phyloP scores from a whole-genome alignment of 2,329 filamentous ascomycete species.

The Fusarium subglutinans region DNA sequence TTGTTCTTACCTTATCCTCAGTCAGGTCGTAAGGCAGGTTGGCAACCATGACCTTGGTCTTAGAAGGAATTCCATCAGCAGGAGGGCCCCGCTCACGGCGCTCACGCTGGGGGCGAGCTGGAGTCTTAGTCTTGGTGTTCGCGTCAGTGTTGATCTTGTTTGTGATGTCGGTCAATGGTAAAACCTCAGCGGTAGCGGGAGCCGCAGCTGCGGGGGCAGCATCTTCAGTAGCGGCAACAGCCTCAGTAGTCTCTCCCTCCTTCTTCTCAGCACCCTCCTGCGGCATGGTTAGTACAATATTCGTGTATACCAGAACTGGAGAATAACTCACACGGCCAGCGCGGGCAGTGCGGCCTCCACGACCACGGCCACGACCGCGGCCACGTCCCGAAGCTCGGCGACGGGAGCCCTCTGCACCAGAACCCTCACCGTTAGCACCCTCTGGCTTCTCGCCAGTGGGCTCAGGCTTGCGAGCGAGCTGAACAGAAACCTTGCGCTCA shows the following conservation, averaged over 20 bases:
- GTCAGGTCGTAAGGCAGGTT: conserved; percentile 98
- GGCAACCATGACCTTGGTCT: conserved; percentile 99
- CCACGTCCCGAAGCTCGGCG: conserved; percentile 71
- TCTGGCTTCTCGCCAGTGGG: conserved; percentile 80
- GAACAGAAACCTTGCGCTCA: conserved; percentile 98
- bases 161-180: conserved; percentile 70
- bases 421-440: conserved; percentile 78
- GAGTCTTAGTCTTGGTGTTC: conserved; percentile 66
- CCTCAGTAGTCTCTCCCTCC: conserved; percentile 54
- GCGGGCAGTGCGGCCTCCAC: conserved; percentile 72
- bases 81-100: conserved; percentile 89
- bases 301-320: background rate
- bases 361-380: conserved; percentile 75
- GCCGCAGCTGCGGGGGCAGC: conserved; percentile 55
- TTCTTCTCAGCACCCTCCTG: conserved; percentile 54
- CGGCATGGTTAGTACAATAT: conserved; percentile 11
- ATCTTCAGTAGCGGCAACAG: conserved; percentile 55
- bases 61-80: conserved; percentile 96
- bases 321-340: conserved; percentile 56
- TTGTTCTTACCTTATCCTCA: conserved; percentile 84
- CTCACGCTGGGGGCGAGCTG: conserved; percentile 66
- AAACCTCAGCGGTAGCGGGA: conserved; percentile 61
- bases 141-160: conserved; percentile 67
- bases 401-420: conserved; percentile 72
- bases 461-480: conserved; percentile 98